Percentiles rank a stretch among this genome's conserved stretches.
phyloP scores from a whole-genome alignment of 2,329 filamentous ascomycete genomes.

The Fusarium pseudonygamai region DNA sequence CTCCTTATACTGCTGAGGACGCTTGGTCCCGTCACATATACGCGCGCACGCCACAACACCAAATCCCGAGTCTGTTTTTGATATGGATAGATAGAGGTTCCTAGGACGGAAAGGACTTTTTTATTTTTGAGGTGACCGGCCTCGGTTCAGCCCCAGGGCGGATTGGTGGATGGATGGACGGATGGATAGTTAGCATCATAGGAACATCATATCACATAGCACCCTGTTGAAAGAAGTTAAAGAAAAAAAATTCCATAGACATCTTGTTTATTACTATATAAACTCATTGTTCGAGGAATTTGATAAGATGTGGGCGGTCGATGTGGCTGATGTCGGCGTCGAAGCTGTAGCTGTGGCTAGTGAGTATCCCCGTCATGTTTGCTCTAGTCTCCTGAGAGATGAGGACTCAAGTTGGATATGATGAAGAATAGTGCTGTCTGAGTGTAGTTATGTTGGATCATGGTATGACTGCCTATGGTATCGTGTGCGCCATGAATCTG shows the following conservation, averaged over 20 bases:
- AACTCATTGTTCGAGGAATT: neutral
- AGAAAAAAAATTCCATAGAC: constrained; percentile 42
- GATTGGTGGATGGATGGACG: constrained; percentile 36
- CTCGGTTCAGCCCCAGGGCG: constrained; percentile 27
- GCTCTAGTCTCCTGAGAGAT: neutral
- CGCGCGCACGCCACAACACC: constrained; percentile 28
- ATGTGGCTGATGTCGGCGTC: constrained; percentile 15
- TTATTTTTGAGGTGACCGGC: constrained; percentile 27
- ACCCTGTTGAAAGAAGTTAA: constrained; percentile 39
- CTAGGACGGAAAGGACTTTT: constrained; percentile 28
- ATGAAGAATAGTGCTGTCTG: neutral
- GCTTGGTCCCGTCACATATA: constrained; percentile 17
- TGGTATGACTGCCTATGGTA: neutral
- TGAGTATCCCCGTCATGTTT: neutral
- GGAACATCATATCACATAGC: constrained; percentile 41
- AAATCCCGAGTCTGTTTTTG: constrained; percentile 29
- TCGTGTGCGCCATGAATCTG: neutral
- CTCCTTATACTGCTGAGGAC: constrained; percentile 26
- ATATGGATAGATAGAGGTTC: constrained; percentile 36
- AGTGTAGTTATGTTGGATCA: neutral
- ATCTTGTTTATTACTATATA: neutral
- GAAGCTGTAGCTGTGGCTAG: constrained; percentile 16
- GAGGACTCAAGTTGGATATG: neutral
- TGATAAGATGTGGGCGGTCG: neutral
- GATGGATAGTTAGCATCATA: constrained; percentile 42